These are phyloP conservation scores for Ceratocystis variospora DNA, from an alignment of 2,329 filamentous ascomycete genomes.

Conservation along the genomic window DNA sequence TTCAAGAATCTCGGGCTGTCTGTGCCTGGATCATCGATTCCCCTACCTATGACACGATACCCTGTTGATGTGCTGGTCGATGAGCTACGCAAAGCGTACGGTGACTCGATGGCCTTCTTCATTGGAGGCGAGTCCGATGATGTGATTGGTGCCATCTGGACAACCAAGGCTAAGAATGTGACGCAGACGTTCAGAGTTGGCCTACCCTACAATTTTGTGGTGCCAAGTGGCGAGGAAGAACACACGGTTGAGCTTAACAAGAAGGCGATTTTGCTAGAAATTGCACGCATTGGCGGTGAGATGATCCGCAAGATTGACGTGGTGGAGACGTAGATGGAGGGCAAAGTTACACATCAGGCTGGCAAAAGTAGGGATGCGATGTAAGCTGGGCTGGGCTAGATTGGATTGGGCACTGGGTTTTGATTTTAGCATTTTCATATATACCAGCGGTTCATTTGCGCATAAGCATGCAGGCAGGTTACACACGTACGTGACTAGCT, in stretches of 20 bases:
- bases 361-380: conserved; percentile 1
- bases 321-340: conserved; percentile 20
- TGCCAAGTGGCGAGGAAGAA: conserved; percentile 28
- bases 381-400: background rate
- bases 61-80: conserved; percentile 48
- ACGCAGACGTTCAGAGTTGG: conserved; percentile 54
- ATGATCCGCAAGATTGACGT: conserved; percentile 55
- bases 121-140: conserved; percentile 45
- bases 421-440: conserved; percentile 11
- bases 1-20: conserved; percentile 54
- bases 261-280: conserved; percentile 55
- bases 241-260: conserved; percentile 51
- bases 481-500: background rate
- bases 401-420: background rate
- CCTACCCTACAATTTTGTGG: conserved; percentile 46
- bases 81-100: conserved; percentile 55
- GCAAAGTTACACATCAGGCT: background rate
- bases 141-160: conserved; percentile 46
- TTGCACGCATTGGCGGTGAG: conserved; percentile 52
- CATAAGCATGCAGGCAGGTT: background rate
- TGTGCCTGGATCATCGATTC: conserved; percentile 13
- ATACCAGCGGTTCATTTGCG: conserved; percentile 12
- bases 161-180: conserved; percentile 34
- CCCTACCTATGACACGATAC: conserved; percentile 46
- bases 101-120: conserved; percentile 65